Percentiles rank a stretch among this genome's conserved stretches.
Conservation (phyloP, 108 stramenopile species). For the Mayamaea pseudoterrestris region DNA sequence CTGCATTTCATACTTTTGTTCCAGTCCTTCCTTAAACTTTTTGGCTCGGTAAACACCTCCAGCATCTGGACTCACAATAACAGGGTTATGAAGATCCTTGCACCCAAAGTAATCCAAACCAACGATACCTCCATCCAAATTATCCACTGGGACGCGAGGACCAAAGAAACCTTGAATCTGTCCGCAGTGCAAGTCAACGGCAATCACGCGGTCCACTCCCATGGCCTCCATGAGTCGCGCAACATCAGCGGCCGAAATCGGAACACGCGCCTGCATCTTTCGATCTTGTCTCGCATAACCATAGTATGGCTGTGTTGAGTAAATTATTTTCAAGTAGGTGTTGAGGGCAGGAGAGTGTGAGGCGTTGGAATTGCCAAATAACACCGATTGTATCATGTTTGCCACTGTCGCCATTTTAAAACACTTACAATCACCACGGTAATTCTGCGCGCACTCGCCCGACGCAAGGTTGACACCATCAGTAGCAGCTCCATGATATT, state of each 20-base stretch:
- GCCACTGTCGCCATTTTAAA: no score
- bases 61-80: constrained; percentile 98
- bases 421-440: constrained; percentile 98
- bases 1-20: constrained; percentile 87
- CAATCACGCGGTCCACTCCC: constrained; percentile 98
- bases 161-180: constrained; percentile 99
- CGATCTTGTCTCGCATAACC: constrained; percentile 99
- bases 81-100: constrained; percentile 97
- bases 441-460: constrained; percentile 91
- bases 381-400: no score
- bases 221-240: constrained; percentile 98
- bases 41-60: constrained; percentile 99
- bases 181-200: constrained; percentile 99
- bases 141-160: constrained; percentile 98
- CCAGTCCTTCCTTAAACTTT: constrained; percentile 97
- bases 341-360: no score
- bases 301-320: no score
- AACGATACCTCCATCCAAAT: constrained; percentile 96
- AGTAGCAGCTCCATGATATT: constrained; percentile 95
- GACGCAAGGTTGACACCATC: constrained; percentile 92
- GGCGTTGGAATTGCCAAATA: no score
- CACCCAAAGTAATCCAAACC: constrained; percentile 97
- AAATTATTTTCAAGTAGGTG: no score
- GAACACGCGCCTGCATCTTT: constrained; percentile 98
- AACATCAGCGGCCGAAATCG: constrained; percentile 98